phyloP scores from a whole-genome alignment of 148 eudicot species.

The Cornus suecica region DNA sequence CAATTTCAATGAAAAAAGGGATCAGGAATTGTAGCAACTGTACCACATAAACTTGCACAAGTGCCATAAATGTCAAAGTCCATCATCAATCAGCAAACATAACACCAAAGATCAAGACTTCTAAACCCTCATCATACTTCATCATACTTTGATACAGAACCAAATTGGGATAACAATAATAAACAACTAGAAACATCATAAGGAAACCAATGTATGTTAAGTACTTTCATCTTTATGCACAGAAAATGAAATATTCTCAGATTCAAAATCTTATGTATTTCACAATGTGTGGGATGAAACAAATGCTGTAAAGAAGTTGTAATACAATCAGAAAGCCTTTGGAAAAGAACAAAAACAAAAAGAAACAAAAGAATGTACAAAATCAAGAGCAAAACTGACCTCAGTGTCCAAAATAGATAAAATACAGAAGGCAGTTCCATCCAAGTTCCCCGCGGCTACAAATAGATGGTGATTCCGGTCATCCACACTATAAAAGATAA shows the following conservation, averaged over 20 bases:
- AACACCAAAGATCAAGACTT: neutral
- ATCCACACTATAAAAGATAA: conserved; percentile 54
- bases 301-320: neutral
- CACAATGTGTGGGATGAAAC: neutral
- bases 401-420: conserved; percentile 2
- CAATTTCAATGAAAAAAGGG: no score
- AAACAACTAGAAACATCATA: neutral
- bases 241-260: neutral
- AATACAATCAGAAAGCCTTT: neutral
- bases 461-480: neutral
- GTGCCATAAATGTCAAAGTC: neutral
- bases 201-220: no score
- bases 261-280: neutral
- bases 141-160: neutral
- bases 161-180: neutral
- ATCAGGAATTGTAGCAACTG: neutral
- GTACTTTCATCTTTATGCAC: neutral
- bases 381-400: conserved; percentile 18
- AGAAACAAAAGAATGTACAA: conserved; percentile 19
- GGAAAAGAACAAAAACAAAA: conserved; percentile 7
- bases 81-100: neutral
- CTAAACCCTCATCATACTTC: neutral
- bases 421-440: conserved; percentile 2
- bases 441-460: neutral
- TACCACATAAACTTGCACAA: neutral